Conservation (phyloP, 108 stramenopile genomes). For the Conticribra weissflogii region DNA sequence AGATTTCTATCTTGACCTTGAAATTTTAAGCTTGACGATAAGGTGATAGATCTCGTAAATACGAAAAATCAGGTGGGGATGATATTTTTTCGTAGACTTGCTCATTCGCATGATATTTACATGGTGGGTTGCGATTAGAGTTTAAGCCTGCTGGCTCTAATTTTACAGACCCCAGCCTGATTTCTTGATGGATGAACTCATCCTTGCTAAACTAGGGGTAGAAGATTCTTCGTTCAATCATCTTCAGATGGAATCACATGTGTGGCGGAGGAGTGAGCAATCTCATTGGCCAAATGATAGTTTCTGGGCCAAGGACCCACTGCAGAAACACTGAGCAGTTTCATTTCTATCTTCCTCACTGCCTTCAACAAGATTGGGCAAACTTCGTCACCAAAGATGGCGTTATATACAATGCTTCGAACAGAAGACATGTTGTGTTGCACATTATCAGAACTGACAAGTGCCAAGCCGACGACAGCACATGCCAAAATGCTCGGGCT, state of each 20-base stretch:
- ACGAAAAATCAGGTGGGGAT: too few species aligned
- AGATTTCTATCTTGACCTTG: too few species aligned
- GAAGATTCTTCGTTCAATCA: too few species aligned
- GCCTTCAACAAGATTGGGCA: slow-evolving; percentile 1
- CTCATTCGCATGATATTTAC: too few species aligned
- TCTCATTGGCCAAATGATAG: neutral
- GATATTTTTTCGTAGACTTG: too few species aligned
- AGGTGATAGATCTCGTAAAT: too few species aligned
- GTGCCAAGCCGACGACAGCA: slow-evolving; percentile 21
- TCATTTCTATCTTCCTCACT: slow-evolving; percentile 8
- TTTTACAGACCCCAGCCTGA: too few species aligned
- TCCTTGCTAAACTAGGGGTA: too few species aligned
- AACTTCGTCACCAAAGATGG: slow-evolving; percentile 17
- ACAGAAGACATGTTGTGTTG: slow-evolving; percentile 1
- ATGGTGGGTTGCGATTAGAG: too few species aligned
- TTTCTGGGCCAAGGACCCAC: neutral
- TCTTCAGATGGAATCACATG: slow-evolving; percentile 9
- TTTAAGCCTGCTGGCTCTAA: too few species aligned
- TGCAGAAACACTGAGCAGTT: neutral
- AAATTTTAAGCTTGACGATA: too few species aligned
- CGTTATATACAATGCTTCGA: slow-evolving; percentile 13
- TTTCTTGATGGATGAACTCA: too few species aligned
- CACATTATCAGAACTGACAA: neutral
- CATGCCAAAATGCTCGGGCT: slow-evolving; percentile 33
- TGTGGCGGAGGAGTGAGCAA: neutral